Conservation (phyloP, 2,329 filamentous ascomycete genomes). For the Aspergillus spinulosporus region DNA sequence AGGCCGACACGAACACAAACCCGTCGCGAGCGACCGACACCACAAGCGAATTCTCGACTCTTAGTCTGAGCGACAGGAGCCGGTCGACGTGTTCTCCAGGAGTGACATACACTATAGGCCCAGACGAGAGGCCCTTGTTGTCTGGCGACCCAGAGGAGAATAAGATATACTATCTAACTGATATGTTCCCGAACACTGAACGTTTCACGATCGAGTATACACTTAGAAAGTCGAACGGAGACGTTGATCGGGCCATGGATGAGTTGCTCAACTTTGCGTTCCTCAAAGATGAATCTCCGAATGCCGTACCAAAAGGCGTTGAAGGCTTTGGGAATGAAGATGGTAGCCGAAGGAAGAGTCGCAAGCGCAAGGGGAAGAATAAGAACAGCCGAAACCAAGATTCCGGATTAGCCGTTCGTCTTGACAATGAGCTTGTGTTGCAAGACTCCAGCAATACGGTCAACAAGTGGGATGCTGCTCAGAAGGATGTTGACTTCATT, state of each 20-base stretch:
- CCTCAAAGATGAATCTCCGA: slow-evolving; percentile 64
- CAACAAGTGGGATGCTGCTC: slow-evolving; percentile 62
- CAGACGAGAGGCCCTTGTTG: slow-evolving; percentile 32
- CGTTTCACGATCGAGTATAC: slow-evolving; percentile 65
- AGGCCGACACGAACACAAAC: slow-evolving; percentile 34
- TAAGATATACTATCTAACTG: slow-evolving; percentile 67
- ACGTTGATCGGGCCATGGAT: slow-evolving; percentile 71
- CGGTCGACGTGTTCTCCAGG: slow-evolving; percentile 20
- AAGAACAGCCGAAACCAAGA: slow-evolving; percentile 35
- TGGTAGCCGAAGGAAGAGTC: slow-evolving; percentile 41
- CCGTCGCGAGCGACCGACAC: slow-evolving; percentile 52
- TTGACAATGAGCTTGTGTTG: slow-evolving; percentile 19
- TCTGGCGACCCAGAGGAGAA: slow-evolving; percentile 49
- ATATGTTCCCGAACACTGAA: slow-evolving; percentile 72
- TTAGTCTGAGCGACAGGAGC: slow-evolving; percentile 32
- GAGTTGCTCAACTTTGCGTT: slow-evolving; percentile 77
- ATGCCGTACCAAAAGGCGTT: slow-evolving; percentile 65
- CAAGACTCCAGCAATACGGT: slow-evolving; percentile 15
- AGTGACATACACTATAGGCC: slow-evolving; percentile 28
- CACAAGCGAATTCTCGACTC: slow-evolving; percentile 48
- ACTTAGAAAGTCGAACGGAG: slow-evolving; percentile 66
- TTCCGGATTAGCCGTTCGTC: slow-evolving; percentile 13
- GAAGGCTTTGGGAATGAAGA: slow-evolving; percentile 71
- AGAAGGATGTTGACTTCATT: slow-evolving; percentile 62
- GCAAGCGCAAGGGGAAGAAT: slow-evolving; percentile 44